phyloP scores from a whole-genome alignment of 2,329 filamentous ascomycete species.

The Hypomyces rosellus region DNA sequence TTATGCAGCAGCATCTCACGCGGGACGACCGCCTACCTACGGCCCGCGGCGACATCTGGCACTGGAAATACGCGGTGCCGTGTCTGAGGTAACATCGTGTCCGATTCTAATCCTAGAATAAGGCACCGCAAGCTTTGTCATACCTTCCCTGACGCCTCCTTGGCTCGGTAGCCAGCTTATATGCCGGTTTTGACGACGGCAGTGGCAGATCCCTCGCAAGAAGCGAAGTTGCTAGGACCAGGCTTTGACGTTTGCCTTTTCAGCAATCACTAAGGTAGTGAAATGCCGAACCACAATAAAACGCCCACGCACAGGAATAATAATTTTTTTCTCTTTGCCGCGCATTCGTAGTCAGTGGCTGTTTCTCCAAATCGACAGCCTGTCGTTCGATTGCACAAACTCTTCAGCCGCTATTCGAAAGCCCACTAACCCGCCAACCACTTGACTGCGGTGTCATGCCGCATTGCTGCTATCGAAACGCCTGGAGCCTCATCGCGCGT shows the following conservation, averaged over 20 bases:
- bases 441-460: constrained; percentile 6
- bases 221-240: not conserved
- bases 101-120: constrained; percentile 5
- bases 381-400: constrained; percentile 6
- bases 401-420: constrained; percentile 8
- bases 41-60: constrained; percentile 9
- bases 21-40: not conserved
- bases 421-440: constrained; percentile 8
- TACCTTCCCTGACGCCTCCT: constrained; percentile 4
- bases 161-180: constrained; percentile 8
- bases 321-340: not conserved
- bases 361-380: not conserved
- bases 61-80: constrained; percentile 3
- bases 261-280: not conserved
- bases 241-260: no score
- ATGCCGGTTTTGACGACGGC: constrained; percentile 9
- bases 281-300: not conserved
- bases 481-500: not conserved
- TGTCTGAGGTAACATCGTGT: constrained; percentile 8
- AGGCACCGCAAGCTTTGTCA: not conserved
- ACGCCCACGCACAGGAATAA: not conserved
- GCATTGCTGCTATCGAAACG: constrained; percentile 5
- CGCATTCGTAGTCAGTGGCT: not conserved
- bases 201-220: constrained; percentile 6
- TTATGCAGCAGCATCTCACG: not conserved